phyloP scores from a whole-genome alignment of 2,329 filamentous ascomycete genomes.

The Harringtonia aguacate region DNA sequence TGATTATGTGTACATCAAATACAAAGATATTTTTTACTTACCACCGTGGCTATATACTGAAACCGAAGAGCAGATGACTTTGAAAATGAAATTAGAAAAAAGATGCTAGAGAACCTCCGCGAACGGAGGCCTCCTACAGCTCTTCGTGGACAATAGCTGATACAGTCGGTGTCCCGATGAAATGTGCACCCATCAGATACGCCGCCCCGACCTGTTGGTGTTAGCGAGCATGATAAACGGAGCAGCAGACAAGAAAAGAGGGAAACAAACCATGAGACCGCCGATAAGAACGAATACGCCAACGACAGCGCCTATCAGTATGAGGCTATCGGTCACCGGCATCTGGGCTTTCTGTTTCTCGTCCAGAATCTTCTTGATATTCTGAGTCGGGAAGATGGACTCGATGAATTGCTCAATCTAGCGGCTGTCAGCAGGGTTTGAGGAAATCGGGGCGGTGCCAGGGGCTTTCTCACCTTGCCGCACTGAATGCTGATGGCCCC shows the following conservation, averaged over 20 bases:
- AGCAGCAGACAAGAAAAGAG: not conserved
- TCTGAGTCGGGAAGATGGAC: slow-evolving; percentile 77
- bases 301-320: slow-evolving; percentile 58
- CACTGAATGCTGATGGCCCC: slow-evolving; percentile 85
- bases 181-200: slow-evolving; percentile 71
- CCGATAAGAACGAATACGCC: slow-evolving; percentile 62
- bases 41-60: no score
- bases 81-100: not conserved
- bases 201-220: slow-evolving; percentile 59
- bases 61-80: not conserved
- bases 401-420: slow-evolving; percentile 91
- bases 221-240: not conserved
- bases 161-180: slow-evolving; percentile 46
- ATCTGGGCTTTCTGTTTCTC: slow-evolving; percentile 29
- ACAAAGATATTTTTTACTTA: no score
- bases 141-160: slow-evolving; percentile 17
- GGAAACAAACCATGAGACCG: slow-evolving; percentile 60
- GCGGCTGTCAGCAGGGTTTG: slow-evolving; percentile 20
- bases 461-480: slow-evolving; percentile 77
- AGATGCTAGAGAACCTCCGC: not conserved
- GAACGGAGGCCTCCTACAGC: slow-evolving; percentile 14
- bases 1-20: no score
- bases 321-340: slow-evolving; percentile 48
- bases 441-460: no score
- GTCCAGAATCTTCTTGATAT: slow-evolving; percentile 47